Evolutionary conservation across 2,329 filamentous ascomycete species (phyloP).

Genomic region (Dissoconium aciculare): DNA sequence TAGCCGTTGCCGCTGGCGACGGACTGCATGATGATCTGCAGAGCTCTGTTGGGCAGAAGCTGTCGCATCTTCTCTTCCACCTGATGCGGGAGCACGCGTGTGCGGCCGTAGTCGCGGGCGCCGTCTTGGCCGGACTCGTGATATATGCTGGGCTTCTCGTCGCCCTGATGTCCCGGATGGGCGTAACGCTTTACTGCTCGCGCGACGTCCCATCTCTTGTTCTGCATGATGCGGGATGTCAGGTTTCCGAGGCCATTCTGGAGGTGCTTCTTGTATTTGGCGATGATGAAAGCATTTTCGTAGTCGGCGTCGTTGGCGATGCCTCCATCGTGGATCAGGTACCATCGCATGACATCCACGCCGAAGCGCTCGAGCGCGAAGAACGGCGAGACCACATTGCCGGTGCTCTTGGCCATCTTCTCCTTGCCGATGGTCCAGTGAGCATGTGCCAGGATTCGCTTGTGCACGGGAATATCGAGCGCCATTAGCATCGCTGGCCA

Average conservation of each 20-base stretch:
- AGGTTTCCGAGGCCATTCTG: constrained; percentile 70
- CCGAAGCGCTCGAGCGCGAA: constrained; percentile 82
- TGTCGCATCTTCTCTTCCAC: constrained; percentile 46
- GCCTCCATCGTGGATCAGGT: constrained; percentile 66
- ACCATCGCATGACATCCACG: constrained; percentile 77
- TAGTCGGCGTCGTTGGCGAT: constrained; percentile 71
- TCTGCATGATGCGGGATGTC: constrained; percentile 47
- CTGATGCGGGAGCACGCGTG: constrained; percentile 22
- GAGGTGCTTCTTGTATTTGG: constrained; percentile 65
- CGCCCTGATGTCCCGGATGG: constrained; percentile 6
- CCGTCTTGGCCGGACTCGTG: constrained; percentile 4
- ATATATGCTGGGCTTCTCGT: constrained; percentile 3
- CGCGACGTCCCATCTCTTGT: constrained; percentile 42
- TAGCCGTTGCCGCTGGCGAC: constrained; percentile 53
- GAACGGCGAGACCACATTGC: constrained; percentile 90
- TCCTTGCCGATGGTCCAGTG: constrained; percentile 86
- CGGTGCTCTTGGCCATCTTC: constrained; percentile 94
- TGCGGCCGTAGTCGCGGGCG: constrained; percentile 6
- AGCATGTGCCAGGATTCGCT: constrained; percentile 70
- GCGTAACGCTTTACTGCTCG: constrained; percentile 20
- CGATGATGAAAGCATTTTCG: constrained; percentile 59
- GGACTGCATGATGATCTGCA: constrained; percentile 48
- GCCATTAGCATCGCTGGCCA: constrained; percentile 96
- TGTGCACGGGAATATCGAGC: constrained; percentile 61
- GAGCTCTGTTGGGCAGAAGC: constrained; percentile 48